phyloP scores from a whole-genome alignment of 2,329 filamentous ascomycete species.

The Incumbomyces lentus region DNA sequence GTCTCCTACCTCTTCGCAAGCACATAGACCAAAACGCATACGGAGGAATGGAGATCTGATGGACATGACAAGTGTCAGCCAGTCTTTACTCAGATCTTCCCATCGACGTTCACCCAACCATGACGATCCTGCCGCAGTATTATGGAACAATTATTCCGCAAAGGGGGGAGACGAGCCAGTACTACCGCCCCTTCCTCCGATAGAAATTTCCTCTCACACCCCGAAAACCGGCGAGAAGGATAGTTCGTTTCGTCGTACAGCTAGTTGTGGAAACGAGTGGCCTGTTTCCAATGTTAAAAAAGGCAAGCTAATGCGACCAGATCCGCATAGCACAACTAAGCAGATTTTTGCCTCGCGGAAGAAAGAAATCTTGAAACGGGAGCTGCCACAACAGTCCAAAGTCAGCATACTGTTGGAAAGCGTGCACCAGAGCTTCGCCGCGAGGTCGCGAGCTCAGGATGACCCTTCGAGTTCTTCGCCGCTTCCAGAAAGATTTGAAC shows the following conservation, averaged over 20 bases:
- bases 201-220: constrained; percentile 52
- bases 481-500: constrained; percentile 23
- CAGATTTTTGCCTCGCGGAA: constrained; percentile 32
- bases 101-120: constrained; percentile 46
- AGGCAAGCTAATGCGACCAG: constrained; percentile 45
- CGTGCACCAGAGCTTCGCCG: constrained; percentile 45
- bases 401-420: constrained; percentile 54
- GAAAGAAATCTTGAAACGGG: constrained; percentile 30
- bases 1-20: constrained; percentile 58
- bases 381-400: constrained; percentile 34
- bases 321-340: constrained; percentile 36
- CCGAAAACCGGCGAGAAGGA: constrained; percentile 38
- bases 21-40: constrained; percentile 28
- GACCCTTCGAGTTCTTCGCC: constrained; percentile 36
- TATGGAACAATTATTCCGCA: constrained; percentile 66
- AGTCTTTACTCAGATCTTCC: constrained; percentile 42
- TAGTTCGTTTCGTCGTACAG: constrained; percentile 50
- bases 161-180: constrained; percentile 36
- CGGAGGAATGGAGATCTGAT: constrained; percentile 33
- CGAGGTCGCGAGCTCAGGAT: constrained; percentile 20
- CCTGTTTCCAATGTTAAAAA: constrained; percentile 53
- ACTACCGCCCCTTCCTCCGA: constrained; percentile 54
- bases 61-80: constrained; percentile 49
- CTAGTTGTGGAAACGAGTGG: constrained; percentile 61
- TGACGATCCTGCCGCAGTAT: constrained; percentile 60